Evolutionary conservation across 2,329 filamentous ascomycete species (phyloP).

Genomic region (Hypoxylon sp.): DNA sequence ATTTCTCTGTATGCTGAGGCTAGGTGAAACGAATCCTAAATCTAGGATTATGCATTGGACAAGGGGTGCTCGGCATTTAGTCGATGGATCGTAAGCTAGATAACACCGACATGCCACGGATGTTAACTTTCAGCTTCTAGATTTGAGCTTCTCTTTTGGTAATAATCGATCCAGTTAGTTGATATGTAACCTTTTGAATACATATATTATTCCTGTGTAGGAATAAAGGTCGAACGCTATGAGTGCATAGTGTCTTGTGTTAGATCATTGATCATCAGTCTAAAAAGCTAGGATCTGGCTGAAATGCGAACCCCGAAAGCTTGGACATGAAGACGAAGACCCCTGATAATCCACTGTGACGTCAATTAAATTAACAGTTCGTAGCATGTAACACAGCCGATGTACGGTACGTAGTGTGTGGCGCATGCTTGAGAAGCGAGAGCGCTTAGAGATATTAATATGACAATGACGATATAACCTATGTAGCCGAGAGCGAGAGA

Average conservation of each 20-base stretch:
- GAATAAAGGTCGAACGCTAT: neutral
- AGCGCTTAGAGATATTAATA: neutral
- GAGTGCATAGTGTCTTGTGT: neutral
- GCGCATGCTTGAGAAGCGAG: slow-evolving; percentile 6
- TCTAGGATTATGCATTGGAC: slow-evolving; percentile 7
- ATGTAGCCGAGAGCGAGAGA: neutral
- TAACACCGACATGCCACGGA: slow-evolving; percentile 1
- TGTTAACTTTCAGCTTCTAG: neutral
- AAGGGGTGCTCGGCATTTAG: slow-evolving; percentile 21
- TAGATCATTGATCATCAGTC: neutral
- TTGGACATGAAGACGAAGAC: slow-evolving; percentile 23
- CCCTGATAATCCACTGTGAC: slow-evolving; percentile 27
- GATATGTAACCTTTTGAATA: neutral
- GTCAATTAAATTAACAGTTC: slow-evolving; percentile 19
- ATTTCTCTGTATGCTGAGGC: neutral
- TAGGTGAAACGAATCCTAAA: neutral
- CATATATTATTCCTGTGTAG: neutral
- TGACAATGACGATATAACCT: neutral
- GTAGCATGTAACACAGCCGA: slow-evolving; percentile 6
- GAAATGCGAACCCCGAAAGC: slow-evolving; percentile 4
- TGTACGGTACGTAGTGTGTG: neutral
- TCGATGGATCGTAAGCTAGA: slow-evolving; percentile 14
- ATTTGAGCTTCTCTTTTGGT: neutral
- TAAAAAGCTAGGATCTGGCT: slow-evolving; percentile 14
- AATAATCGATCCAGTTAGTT: neutral